These are phyloP conservation scores for Brassica nigra DNA, from an alignment of 345 rosid species.

Conservation along the genomic window DNA sequence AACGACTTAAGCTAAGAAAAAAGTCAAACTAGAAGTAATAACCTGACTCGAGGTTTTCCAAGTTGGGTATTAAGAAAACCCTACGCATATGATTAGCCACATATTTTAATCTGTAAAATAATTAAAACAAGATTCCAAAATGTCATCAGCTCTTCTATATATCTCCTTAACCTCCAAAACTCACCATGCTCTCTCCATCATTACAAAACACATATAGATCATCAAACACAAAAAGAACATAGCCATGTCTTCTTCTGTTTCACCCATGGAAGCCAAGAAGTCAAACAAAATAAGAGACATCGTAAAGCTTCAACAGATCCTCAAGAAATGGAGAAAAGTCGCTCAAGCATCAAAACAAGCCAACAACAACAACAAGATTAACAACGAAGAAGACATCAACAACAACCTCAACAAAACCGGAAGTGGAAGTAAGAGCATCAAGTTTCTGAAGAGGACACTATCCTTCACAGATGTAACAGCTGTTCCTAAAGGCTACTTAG, in stretches of 20 bases:
- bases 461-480: slow-evolving; percentile 58
- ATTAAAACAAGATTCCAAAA: slow-evolving; percentile 30
- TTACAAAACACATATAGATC: slow-evolving; percentile 17
- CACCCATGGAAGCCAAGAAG: slow-evolving; percentile 67
- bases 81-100: slow-evolving; percentile 33
- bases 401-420: not conserved
- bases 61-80: slow-evolving; percentile 33
- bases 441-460: slow-evolving; percentile 80
- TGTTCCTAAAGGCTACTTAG: slow-evolving; percentile 70
- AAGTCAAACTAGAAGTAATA: slow-evolving; percentile 30
- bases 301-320: slow-evolving; percentile 87
- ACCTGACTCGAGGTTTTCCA: slow-evolving; percentile 18
- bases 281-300: slow-evolving; percentile 89
- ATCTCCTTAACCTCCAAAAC: slow-evolving; percentile 29
- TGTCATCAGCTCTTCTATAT: slow-evolving; percentile 29
- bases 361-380: slow-evolving; percentile 30
- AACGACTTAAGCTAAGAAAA: slow-evolving; percentile 19
- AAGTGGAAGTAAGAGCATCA: slow-evolving; percentile 54
- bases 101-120: slow-evolving; percentile 22
- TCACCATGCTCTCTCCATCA: slow-evolving; percentile 29
- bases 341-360: slow-evolving; percentile 57
- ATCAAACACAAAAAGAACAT: slow-evolving; percentile 17
- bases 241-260: slow-evolving; percentile 15
- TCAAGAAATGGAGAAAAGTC: slow-evolving; percentile 86
- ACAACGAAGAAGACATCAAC: slow-evolving; percentile 25